Conservation (phyloP, 1,139 yeast species). For the Yamadazyma siamensis region DNA sequence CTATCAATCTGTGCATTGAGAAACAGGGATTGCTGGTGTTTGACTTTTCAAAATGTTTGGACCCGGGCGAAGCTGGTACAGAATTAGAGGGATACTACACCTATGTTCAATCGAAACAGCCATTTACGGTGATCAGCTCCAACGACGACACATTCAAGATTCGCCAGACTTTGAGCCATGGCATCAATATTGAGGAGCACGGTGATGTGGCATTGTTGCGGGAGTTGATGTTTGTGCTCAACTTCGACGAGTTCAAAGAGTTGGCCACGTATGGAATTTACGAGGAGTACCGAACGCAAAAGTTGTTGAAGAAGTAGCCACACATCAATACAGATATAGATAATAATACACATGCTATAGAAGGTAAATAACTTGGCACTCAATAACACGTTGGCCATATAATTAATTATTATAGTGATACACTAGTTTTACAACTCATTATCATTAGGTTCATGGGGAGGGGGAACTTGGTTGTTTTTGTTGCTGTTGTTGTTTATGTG, state of each 20-base stretch:
- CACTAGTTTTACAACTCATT: too few species aligned
- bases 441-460: too few species aligned
- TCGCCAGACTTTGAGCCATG: conserved; percentile 14
- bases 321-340: too few species aligned
- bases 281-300: conserved; percentile 52
- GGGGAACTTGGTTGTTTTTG: too few species aligned
- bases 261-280: conserved; percentile 57
- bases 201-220: conserved; percentile 57
- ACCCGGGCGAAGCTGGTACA: conserved; percentile 9
- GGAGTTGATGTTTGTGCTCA: conserved; percentile 61
- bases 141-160: conserved; percentile 8
- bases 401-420: too few species aligned
- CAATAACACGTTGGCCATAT: too few species aligned
- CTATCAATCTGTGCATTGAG: conserved; percentile 42
- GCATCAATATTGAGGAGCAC: conserved; percentile 43
- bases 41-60: conserved; percentile 32
- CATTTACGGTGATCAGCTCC: conserved; percentile 21
- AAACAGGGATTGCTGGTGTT: conserved; percentile 45
- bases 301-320: conserved; percentile 49
- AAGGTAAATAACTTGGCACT: too few species aligned
- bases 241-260: conserved; percentile 66
- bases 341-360: too few species aligned
- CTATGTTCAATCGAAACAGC: conserved; percentile 15
- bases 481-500: too few species aligned
- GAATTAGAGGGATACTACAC: conserved; percentile 11